phyloP scores from a whole-genome alignment of 1,284 basidiomycete species.

The Trichosporon sp. region DNA sequence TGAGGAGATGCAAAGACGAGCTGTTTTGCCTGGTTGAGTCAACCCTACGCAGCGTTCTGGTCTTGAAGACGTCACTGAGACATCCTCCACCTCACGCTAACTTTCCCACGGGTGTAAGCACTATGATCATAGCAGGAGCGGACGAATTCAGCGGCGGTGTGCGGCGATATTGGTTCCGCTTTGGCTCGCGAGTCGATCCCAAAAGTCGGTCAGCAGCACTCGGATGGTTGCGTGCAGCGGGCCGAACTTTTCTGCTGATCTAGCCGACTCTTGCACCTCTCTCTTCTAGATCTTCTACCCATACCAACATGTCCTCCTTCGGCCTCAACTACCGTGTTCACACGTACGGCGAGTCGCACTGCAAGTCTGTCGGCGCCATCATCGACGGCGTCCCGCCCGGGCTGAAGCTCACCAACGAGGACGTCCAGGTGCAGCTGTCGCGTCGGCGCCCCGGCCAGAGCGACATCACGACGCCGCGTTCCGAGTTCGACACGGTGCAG shows the following conservation, averaged over 20 bases:
- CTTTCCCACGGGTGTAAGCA: slow-evolving; percentile 14
- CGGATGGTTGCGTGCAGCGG: neutral
- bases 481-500: slow-evolving; percentile 93
- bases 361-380: slow-evolving; percentile 93
- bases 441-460: slow-evolving; percentile 92
- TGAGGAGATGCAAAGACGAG: neutral
- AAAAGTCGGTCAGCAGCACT: neutral
- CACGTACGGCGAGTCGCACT: slow-evolving; percentile 97
- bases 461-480: slow-evolving; percentile 91
- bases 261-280: neutral
- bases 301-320: slow-evolving; percentile 76
- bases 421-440: slow-evolving; percentile 89
- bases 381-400: slow-evolving; percentile 96
- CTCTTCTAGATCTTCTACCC: slow-evolving; percentile 2
- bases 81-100: neutral
- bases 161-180: neutral
- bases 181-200: neutral
- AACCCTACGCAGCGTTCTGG: neutral
- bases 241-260: slow-evolving; percentile 6
- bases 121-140: no score
- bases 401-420: slow-evolving; percentile 68
- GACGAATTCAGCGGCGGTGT: neutral
- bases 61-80: neutral
- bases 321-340: slow-evolving; percentile 88
- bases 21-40: slow-evolving; percentile 2